Percentiles rank a stretch among this genome's conserved stretches.
phyloP scores from a whole-genome alignment of 1,139 yeast genomes.

The Kodamaea suecica region DNA sequence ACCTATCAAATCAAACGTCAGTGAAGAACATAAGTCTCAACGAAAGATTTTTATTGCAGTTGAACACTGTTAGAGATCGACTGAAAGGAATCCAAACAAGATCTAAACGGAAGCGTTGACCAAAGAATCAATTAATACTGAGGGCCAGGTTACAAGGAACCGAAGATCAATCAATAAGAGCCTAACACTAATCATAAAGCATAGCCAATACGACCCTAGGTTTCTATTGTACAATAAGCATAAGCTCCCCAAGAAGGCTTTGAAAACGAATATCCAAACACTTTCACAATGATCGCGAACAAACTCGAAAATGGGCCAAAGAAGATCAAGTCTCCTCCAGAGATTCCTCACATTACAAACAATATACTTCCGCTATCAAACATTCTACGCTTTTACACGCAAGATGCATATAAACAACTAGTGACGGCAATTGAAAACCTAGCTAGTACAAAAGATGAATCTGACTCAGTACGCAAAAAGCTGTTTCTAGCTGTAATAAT shows the following conservation, averaged over 20 bases:
- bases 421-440: slow-evolving; percentile 60
- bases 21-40: no score
- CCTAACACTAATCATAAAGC: no score
- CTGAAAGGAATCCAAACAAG: no score
- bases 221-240: no score
- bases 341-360: slow-evolving; percentile 70
- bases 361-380: slow-evolving; percentile 65
- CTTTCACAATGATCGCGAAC: slow-evolving; percentile 3
- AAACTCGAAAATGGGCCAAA: slow-evolving; percentile 3
- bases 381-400: slow-evolving; percentile 57
- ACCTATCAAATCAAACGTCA: no score
- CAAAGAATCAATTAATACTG: no score
- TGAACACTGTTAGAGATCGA: no score
- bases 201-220: not conserved
- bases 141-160: no score
- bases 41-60: no score
- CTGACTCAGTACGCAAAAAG: slow-evolving; percentile 64
- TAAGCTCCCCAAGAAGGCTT: not conserved
- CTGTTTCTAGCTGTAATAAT: slow-evolving; percentile 67
- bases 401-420: slow-evolving; percentile 63
- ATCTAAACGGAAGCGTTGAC: no score
- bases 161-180: no score
- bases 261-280: not conserved
- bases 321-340: slow-evolving; percentile 29
- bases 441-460: slow-evolving; percentile 33